These are phyloP conservation scores for Septoria linicola DNA, from an alignment of 2,329 filamentous ascomycete genomes.

Conservation along the genomic window DNA sequence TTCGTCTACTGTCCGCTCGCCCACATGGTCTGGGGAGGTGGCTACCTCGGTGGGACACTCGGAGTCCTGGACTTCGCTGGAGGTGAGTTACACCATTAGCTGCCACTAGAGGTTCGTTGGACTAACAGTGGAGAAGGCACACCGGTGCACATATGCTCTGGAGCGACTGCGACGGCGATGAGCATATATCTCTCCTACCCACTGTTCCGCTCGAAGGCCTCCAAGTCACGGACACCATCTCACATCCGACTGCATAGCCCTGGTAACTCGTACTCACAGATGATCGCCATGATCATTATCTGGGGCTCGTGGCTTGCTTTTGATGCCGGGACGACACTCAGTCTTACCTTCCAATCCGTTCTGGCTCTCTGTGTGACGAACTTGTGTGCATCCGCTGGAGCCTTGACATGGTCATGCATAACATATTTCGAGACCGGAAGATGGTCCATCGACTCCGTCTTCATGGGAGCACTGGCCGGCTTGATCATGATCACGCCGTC, in stretches of 20 bases:
- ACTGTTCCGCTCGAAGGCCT: slow-evolving; percentile 48
- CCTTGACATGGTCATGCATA: slow-evolving; percentile 49
- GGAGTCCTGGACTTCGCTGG: slow-evolving; percentile 51
- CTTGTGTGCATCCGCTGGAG: slow-evolving; percentile 49
- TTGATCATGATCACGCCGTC: slow-evolving; percentile 55
- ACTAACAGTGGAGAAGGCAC: slow-evolving; percentile 32
- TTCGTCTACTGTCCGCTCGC: slow-evolving; percentile 51
- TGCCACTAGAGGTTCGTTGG: background rate
- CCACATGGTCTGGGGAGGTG: slow-evolving; percentile 52
- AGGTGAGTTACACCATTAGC: slow-evolving; percentile 19
- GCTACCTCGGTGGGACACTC: slow-evolving; percentile 43
- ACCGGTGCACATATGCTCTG: slow-evolving; percentile 46
- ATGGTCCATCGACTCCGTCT: slow-evolving; percentile 53
- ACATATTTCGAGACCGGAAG: slow-evolving; percentile 46
- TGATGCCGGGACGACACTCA: slow-evolving; percentile 51
- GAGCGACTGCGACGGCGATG: slow-evolving; percentile 47
- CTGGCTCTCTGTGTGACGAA: slow-evolving; percentile 54
- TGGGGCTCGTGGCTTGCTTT: slow-evolving; percentile 56
- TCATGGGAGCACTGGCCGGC: slow-evolving; percentile 55
- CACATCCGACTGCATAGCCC: slow-evolving; percentile 51
- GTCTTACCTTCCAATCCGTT: slow-evolving; percentile 52
- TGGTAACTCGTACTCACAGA: slow-evolving; percentile 50
- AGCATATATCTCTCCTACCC: slow-evolving; percentile 54
- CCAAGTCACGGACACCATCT: slow-evolving; percentile 46
- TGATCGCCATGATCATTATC: slow-evolving; percentile 51